Base-by-base conservation (phyloP, 345 rosid genomes). In the Populus tremula region DNA sequence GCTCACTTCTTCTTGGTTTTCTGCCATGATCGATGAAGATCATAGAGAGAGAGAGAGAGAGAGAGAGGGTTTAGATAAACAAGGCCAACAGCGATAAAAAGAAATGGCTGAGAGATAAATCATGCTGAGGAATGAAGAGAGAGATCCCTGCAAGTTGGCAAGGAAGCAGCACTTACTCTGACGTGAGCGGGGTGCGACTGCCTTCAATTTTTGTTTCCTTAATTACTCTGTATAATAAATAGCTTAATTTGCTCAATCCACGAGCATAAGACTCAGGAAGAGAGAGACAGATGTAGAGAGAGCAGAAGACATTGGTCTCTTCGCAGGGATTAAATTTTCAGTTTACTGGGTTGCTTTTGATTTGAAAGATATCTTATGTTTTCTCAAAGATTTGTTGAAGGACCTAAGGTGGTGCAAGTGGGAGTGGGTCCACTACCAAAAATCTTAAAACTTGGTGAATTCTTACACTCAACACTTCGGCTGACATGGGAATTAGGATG, bases 81-180 rank as follows among this genome's bases (percentile, higher is more conserved):
- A 78, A 83, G 27, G 79, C 77, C 78, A 77, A 73, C 79, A 67
- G 21, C 71, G 76, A 79, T 69, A 81, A 70, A 76, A 82, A 61
- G 69, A 78, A 72, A 35, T 33, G 61, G 76, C 76, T 67, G 77
- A 70, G 76, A 49, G 47, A 78, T 71, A 29, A 33, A 79, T 78
- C 79, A 83, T 70, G 78, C 71, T 84, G 79, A 78, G 83, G 76
- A 72, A 67, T 76, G 69, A 66, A 76, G 86, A 83, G 82, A 87
- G 84, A 85, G 79, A 79, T 76, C 79, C 80, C 84, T 84, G 92
- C 92, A 90, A 88, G 83, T 86, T 84, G 90, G 73, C 65, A 70
- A 79, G 64, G 85, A 77, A 75, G 82, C 54, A 76, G 41, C 39
- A 75, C 79, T 77, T 75, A 62, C 63, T 36, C 49, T 88, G 90